Base-by-base conservation (phyloP, 78 protist genomes). In the Dictyostelium brefeldianum region DNA sequence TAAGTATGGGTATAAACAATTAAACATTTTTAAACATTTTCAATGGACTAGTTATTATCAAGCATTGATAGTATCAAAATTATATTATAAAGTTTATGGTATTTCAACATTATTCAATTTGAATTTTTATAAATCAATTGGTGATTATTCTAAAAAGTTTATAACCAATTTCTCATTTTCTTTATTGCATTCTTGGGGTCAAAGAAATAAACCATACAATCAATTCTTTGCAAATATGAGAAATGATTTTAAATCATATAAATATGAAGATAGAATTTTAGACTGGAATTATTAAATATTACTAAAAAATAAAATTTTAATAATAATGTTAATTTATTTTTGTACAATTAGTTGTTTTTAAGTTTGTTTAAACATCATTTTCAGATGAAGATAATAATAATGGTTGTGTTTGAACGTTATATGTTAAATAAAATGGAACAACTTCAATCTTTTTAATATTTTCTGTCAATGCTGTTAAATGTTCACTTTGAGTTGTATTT, bases 1-100 rank as follows among this genome's bases (percentile, higher is more conserved):
- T 14, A 87, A 71, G 31, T 77, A 74, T 43, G 93, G 69, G 1
- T 78, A 77, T 15, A 87, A 87, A 50, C 29, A 84, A 36, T 81
- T 87, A 1, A 87, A 87, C 48, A 43, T 87, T 46, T 84, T 50
- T n/a, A 74, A 77, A 50, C 78, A 53, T 36, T n/a, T 87, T 3
- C 15, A 17, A 2, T 84, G 92, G 92, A 43, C 81, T 4, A 43
- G 46, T 20, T 84, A 57, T 50, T 84, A 84, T 65, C 81, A 54
- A n/a, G 17, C 78, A 12, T 9, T 84, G 25, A 74, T 74, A 5
- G 31, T 54, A 9, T 31, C 14, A 18, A 51, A 54, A 31, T 25
- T 78, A 0, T 78, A 54, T 53, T 48, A 8, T 10, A 5, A 43
- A 17, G 51, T 59, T 17, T 78, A 78, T 54, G 83, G 83, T 10